Base-by-base conservation (phyloP, 2,329 filamentous ascomycete species). In the Diaporthe longicolla region DNA sequence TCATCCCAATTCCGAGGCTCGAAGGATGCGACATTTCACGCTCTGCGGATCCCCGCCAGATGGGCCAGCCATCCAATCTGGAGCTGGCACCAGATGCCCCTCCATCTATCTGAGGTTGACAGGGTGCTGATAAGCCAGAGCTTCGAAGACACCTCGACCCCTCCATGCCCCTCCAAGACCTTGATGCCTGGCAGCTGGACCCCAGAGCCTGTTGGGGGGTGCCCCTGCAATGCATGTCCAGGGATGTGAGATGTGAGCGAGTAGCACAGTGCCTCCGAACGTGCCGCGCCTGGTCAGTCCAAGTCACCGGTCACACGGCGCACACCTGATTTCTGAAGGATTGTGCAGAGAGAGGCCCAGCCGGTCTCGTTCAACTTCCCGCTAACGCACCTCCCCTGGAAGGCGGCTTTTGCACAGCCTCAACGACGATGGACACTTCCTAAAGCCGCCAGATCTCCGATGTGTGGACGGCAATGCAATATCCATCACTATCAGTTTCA, bases 391-490 rank as follows among this genome's bases (percentile, higher is more conserved):
- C 40, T 65, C 70, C 70, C 70, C 70, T 71, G 48, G 70, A 55
- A 55, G 43, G 24, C 37, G 19, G 26, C 58, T 65, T 66, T 73
- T 75, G 73, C 73, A 75, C 71, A 75, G 73, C 73, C 73, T 71
- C 73, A 73, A 66, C 70, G 55, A 72, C 65, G 26, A 72, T 72
- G 73, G 48, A 35, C 45, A 68, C 69, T 70, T 73, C 73, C 73
- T 52, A 75, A 75, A 73, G 66, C 48, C 71, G 71, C 68, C 73
- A 73, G 71, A 75, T 73, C 65, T 75, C 73, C 73, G 73, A 68
- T 68, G 61, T 69, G 70, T 69, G 73, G 61, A 69, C 73, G 73
- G 73, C 70, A 74, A 72, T 74, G 73, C 73, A 74, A 72, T 74
- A 66, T 48, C 52, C 71, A 75, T 73, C 71, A 75, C 65, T 55